Conservation (phyloP, 208 protist species). For the Trypanosoma scelopori region DNA sequence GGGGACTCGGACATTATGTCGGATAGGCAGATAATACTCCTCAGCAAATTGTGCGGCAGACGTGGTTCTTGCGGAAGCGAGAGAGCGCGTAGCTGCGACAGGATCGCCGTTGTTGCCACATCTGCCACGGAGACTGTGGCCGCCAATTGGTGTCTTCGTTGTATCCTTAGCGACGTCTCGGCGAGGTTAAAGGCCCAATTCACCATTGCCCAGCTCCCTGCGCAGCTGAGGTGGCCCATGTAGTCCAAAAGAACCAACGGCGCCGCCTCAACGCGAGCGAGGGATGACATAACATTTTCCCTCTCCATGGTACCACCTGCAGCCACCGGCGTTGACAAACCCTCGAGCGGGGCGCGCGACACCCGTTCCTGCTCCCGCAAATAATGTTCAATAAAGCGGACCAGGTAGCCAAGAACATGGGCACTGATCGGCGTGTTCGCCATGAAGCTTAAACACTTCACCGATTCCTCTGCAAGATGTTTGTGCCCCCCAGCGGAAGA, state of each 20-base stretch:
- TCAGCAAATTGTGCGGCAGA: slow-evolving; percentile 31
- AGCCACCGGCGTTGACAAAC: slow-evolving; percentile 4
- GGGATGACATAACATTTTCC: slow-evolving; percentile 25
- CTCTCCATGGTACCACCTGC: background rate
- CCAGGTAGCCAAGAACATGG: slow-evolving; percentile 40
- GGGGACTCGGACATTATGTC: slow-evolving; percentile 44
- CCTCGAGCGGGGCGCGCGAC: slow-evolving; percentile 31
- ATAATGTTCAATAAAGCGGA: slow-evolving; percentile 74
- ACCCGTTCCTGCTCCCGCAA: slow-evolving; percentile 51
- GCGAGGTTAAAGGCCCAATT: slow-evolving; percentile 57
- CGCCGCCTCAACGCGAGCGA: slow-evolving; percentile 35
- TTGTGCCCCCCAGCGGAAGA: slow-evolving; percentile 6
- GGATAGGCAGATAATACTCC: slow-evolving; percentile 35
- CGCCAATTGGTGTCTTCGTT: slow-evolving; percentile 39
- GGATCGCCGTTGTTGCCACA: slow-evolving; percentile 46
- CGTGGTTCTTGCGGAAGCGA: slow-evolving; percentile 31
- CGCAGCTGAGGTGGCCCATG: slow-evolving; percentile 52
- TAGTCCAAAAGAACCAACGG: slow-evolving; percentile 69
- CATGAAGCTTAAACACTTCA: slow-evolving; percentile 28
- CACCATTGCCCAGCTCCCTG: slow-evolving; percentile 69
- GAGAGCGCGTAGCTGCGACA: slow-evolving; percentile 61
- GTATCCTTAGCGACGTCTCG: slow-evolving; percentile 56
- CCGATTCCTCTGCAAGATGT: slow-evolving; percentile 19
- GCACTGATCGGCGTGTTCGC: slow-evolving; percentile 22
- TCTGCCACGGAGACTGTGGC: slow-evolving; percentile 24